A percentile compares a stretch with the other conserved stretches of the same genome.
Conservation (phyloP, 108 stramenopile genomes). For the Cyclotella sp. region DNA sequence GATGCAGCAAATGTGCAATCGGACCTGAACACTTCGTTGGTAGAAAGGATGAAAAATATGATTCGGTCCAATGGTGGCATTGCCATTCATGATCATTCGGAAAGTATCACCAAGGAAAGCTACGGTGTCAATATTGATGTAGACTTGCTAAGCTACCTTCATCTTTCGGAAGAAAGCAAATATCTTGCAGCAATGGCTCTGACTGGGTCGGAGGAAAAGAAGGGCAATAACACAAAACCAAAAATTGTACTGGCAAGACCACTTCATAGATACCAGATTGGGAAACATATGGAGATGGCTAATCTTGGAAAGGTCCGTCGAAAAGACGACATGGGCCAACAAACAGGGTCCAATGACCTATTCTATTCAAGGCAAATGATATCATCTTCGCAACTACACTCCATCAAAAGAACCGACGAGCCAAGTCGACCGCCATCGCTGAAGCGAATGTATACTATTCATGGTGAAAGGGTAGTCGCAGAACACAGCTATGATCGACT, state of each 20-base stretch:
- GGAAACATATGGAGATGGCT: slow-evolving; percentile 54
- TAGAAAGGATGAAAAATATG: slow-evolving; percentile 64
- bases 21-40: slow-evolving; percentile 56
- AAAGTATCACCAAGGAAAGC: slow-evolving; percentile 23
- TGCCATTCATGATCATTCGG: slow-evolving; percentile 61
- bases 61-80: slow-evolving; percentile 74
- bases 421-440: slow-evolving; percentile 47
- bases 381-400: not conserved
- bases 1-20: slow-evolving; percentile 38
- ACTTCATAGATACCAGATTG: slow-evolving; percentile 76
- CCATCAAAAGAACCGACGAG: slow-evolving; percentile 16
- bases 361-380: slow-evolving; percentile 53
- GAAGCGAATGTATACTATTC: slow-evolving; percentile 56
- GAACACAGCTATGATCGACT: slow-evolving; percentile 26
- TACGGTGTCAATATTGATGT: slow-evolving; percentile 47
- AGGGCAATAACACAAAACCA: slow-evolving; percentile 1
- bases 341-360: slow-evolving; percentile 73
- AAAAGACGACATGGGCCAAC: slow-evolving; percentile 58
- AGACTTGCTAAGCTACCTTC: slow-evolving; percentile 53
- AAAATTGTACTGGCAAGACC: slow-evolving; percentile 39
- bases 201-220: slow-evolving; percentile 26
- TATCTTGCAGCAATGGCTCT: slow-evolving; percentile 63
- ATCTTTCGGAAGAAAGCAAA: slow-evolving; percentile 70
- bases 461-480: not conserved
- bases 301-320: slow-evolving; percentile 66